Base-by-base conservation (phyloP, 345 rosid species). In the Eucalyptus erythrocorys region DNA sequence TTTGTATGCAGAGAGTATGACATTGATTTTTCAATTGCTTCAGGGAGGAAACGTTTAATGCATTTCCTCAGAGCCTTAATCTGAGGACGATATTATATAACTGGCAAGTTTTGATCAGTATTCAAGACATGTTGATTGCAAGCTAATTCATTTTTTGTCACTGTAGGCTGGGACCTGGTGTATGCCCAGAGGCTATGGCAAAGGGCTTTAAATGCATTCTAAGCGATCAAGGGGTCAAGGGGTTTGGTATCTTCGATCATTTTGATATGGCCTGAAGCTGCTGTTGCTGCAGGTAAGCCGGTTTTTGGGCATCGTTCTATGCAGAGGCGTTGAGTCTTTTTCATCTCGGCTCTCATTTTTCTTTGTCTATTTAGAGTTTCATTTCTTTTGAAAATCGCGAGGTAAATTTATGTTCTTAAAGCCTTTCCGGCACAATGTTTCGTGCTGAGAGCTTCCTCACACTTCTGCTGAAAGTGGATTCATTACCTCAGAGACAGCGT, bases 171-270 rank as follows among this genome's bases (percentile, higher is more conserved):
- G 97, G 95, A 48, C 92, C 96, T 51, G 97, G 97, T 76, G 97
- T 96, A 88, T 98, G 97, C 90, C 94, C 95, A 53, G 94, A 89
- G 93, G 98, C 95, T 7, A 97, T 95, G 86, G 95, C 96, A 49
- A 96, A 95, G 92, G 99, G 98, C 88, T 96, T 96, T 91, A 93
- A 92, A 92, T 95, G 99, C 95, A 96, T 98, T 57, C 94, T 91
- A 91, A 96, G 98, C 92, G 94, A 53, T 53, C 57, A 21, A 53
- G 5, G 57, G 24, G 57, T 53, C 57, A 21, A 53, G 5, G 57
- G 24, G 57, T 53, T 51, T 51, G 10, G 10, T 53, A 53, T 53
- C 5, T 53, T 53, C 0, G 57, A 53, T 53, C 26, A 21, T 53
- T 53, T 53, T 0, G 57, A 8, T 53, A 8, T 21, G 57, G 57